Percentiles rank a stretch among this genome's conserved stretches.
Conservation (phyloP, 2,329 filamentous ascomycete species). For the Fusarium newnesense region DNA sequence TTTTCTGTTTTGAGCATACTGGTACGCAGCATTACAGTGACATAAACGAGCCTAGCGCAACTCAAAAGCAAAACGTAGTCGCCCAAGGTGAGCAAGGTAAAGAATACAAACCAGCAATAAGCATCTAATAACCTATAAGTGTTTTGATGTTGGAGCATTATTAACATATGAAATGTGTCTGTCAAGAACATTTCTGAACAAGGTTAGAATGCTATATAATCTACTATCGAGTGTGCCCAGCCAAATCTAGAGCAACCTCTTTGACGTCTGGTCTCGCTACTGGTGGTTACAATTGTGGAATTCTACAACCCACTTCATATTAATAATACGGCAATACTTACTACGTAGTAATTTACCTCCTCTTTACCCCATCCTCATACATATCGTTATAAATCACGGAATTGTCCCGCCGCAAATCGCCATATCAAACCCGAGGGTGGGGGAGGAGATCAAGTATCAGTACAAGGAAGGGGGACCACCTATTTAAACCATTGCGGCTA, state of each 20-base stretch:
- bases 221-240: neutral
- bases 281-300: neutral
- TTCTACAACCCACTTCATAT: neutral
- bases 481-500: slow-evolving; percentile 9
- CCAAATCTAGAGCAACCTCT: neutral
- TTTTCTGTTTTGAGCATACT: neutral
- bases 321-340: neutral
- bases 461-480: neutral
- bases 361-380: neutral
- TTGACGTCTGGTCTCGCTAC: neutral
- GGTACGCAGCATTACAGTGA: neutral
- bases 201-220: neutral
- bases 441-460: neutral
- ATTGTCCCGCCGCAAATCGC: slow-evolving; percentile 30
- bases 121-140: neutral
- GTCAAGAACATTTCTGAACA: neutral
- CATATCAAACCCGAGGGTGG: slow-evolving; percentile 11
- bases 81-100: neutral
- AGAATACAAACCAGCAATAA: neutral
- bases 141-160: neutral
- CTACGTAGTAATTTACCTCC: neutral
- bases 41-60: neutral
- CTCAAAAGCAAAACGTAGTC: neutral
- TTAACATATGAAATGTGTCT: neutral
- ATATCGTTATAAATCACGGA: slow-evolving; percentile 27